Conservation (phyloP, 305 asterid genomes). For the Fraxinus platypoda region DNA sequence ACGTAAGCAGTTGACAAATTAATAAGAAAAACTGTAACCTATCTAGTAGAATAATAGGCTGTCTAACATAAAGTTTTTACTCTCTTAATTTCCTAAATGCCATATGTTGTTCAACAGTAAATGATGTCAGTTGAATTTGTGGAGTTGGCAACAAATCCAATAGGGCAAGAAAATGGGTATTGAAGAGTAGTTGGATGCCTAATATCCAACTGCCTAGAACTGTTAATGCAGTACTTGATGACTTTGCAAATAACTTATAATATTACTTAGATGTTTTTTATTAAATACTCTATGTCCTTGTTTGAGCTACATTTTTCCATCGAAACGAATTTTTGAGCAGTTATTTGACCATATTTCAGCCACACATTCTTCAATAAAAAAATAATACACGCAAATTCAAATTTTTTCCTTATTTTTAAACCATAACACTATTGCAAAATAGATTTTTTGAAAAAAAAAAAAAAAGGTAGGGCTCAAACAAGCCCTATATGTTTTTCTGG, state of each 20-base stretch:
- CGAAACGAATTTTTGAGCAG: too few species aligned
- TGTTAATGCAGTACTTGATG: background rate
- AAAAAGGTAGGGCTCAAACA: too few species aligned
- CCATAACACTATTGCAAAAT: too few species aligned
- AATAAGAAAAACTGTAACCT: background rate
- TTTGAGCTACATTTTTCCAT: too few species aligned
- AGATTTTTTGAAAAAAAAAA: too few species aligned
- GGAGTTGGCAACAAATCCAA: conserved; percentile 1
- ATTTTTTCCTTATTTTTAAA: too few species aligned
- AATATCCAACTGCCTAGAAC: conserved; percentile 14
- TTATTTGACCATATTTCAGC: too few species aligned
- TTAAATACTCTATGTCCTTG: background rate
- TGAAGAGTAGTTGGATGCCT: conserved; percentile 31
- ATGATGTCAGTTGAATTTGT: conserved; percentile 1
- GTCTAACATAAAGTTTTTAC: background rate
- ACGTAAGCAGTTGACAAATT: background rate
- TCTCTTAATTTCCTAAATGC: background rate
- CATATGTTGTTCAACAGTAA: background rate
- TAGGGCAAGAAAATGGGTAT: background rate
- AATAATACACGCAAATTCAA: too few species aligned
- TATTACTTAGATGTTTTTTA: background rate
- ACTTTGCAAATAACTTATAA: background rate
- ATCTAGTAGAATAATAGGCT: background rate
- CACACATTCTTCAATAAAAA: too few species aligned
- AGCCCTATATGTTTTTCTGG: background rate